These are phyloP conservation scores for Aspergillus pseudonomiae DNA, from an alignment of 2,329 filamentous ascomycete genomes.

Conservation along the genomic window DNA sequence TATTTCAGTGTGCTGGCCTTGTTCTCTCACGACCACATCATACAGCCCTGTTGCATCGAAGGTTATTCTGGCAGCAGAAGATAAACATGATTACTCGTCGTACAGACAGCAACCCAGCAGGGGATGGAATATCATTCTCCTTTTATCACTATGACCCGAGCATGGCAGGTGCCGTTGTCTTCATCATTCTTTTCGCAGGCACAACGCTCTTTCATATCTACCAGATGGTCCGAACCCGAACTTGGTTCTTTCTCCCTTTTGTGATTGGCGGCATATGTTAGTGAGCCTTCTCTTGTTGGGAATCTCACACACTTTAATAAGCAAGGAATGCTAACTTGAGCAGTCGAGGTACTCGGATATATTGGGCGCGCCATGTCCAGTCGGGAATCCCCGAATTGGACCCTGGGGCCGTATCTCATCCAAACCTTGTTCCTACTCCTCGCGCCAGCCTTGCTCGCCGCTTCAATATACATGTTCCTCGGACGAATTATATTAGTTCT, in stretches of 20 bases:
- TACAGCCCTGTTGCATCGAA: neutral
- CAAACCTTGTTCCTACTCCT: constrained; percentile 42
- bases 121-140: neutral
- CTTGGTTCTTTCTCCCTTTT: constrained; percentile 41
- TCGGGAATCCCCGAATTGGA: constrained; percentile 12
- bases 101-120: neutral
- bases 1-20: neutral
- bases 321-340: neutral
- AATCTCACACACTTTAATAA: too few relatives aligned
- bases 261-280: constrained; percentile 38
- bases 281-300: neutral
- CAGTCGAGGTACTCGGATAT: constrained; percentile 50
- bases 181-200: neutral
- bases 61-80: neutral
- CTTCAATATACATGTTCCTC: constrained; percentile 44
- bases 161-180: neutral
- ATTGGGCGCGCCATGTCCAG: constrained; percentile 24
- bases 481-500: constrained; percentile 40
- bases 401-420: constrained; percentile 32
- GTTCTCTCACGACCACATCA: neutral
- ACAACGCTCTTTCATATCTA: constrained; percentile 18
- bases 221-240: constrained; percentile 20
- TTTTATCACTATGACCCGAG: neutral
- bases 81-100: neutral
- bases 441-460: constrained; percentile 45